These are phyloP conservation scores for Durotheca rogersii DNA, from an alignment of 495 filamentous ascomycete genomes.

Conservation along the genomic window DNA sequence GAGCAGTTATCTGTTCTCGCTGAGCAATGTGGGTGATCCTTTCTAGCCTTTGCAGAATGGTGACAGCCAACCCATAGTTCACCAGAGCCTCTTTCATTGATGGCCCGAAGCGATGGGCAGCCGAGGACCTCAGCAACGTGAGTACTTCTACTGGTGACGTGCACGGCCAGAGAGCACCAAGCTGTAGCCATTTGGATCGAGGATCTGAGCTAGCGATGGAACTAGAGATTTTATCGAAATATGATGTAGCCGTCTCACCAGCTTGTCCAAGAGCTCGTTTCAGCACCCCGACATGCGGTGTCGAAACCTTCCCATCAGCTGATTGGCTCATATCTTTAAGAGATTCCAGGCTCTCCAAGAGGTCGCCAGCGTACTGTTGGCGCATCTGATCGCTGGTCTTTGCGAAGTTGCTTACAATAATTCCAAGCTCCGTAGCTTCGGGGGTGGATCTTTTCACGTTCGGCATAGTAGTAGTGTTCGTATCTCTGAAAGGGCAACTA, in stretches of 20 bases:
- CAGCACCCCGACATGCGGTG: constrained; percentile 20
- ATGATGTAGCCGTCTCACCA: constrained; percentile 4
- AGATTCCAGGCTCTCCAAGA: constrained; percentile 39
- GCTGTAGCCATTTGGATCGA: constrained; percentile 48
- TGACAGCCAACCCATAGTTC: constrained; percentile 43
- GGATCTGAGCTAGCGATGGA: constrained; percentile 34
- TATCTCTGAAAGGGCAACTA: background rate
- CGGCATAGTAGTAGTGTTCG: too few species aligned
- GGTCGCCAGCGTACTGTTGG: constrained; percentile 43
- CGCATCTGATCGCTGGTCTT: constrained; percentile 35
- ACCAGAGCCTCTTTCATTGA: constrained; percentile 50
- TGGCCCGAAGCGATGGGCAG: constrained; percentile 32
- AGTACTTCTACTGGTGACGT: constrained; percentile 53
- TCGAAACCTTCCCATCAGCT: background rate
- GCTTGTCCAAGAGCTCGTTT: constrained; percentile 24
- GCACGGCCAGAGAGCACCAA: constrained; percentile 54
- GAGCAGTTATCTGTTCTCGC: too few species aligned
- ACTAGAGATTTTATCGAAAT: constrained; percentile 25
- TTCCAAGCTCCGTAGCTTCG: constrained; percentile 38
- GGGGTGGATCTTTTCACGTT: too few species aligned
- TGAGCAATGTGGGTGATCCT: constrained; percentile 37
- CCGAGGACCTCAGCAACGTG: constrained; percentile 50
- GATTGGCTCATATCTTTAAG: constrained; percentile 20
- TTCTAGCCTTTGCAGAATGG: constrained; percentile 47
- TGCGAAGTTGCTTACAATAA: constrained; percentile 34